A percentile compares a stretch with the other conserved stretches of the same genome.
phyloP scores from a whole-genome alignment of 2,329 filamentous ascomycete genomes.

The Aspergillus japonicus region DNA sequence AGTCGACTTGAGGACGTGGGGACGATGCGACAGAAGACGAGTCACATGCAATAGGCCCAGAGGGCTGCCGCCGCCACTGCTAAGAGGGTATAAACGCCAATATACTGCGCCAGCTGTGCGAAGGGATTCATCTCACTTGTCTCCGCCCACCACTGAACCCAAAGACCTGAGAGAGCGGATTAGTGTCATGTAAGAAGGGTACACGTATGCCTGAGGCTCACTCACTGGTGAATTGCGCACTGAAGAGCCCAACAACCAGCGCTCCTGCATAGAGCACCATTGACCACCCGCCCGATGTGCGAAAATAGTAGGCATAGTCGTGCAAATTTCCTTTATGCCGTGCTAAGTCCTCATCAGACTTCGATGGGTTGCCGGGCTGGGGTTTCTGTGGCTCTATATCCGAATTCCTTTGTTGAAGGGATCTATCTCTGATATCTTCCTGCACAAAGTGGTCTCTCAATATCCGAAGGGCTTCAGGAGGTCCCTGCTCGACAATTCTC shows the following conservation, averaged over 20 bases:
- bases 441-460: no score
- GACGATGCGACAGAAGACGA: conserved; percentile 2
- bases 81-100: not conserved
- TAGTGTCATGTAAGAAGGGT: not conserved
- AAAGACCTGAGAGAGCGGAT: not conserved
- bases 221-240: not conserved
- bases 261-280: not conserved
- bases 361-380: not conserved
- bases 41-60: conserved; percentile 3
- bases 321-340: not conserved
- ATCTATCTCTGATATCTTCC: not conserved
- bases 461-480: not conserved
- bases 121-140: not conserved
- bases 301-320: not conserved
- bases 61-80: not conserved
- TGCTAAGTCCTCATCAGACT: not conserved
- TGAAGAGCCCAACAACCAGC: not conserved
- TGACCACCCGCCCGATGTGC: not conserved
- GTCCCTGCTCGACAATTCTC: not conserved
- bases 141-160: conserved; percentile 4
- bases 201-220: not conserved
- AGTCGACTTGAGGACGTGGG: not conserved
- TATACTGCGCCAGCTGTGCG: not conserved
- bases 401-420: not conserved
- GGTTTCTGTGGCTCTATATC: not conserved